Conservation (phyloP, 371 early-diverging fungal species). For the Mortierella sp. region DNA sequence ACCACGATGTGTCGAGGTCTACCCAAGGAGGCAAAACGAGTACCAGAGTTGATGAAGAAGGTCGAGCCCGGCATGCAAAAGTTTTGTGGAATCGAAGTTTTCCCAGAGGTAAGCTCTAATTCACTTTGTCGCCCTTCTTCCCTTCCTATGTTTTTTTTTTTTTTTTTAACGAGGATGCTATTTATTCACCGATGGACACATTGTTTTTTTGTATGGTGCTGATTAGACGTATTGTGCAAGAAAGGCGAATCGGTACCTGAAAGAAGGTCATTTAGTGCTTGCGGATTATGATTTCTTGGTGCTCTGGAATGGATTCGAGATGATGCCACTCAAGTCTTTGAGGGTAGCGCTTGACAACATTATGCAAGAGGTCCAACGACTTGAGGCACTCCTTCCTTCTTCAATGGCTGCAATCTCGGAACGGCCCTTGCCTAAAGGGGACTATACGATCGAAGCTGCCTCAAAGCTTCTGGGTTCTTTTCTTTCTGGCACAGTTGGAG, state of each 20-base stretch:
- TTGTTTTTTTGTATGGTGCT: neutral
- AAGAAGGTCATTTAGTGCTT: conserved; percentile 27
- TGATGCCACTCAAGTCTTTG: conserved; percentile 44
- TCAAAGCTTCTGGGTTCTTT: conserved; percentile 16
- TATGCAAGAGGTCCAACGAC: conserved; percentile 32
- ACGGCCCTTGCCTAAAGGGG: conserved; percentile 31
- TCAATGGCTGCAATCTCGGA: conserved; percentile 45
- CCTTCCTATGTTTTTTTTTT: neutral
- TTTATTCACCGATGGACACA: neutral
- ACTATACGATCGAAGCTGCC: conserved; percentile 44
- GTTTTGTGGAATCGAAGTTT: conserved; percentile 46
- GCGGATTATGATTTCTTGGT: conserved; percentile 48
- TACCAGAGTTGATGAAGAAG: conserved; percentile 38
- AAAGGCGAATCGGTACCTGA: conserved; percentile 47
- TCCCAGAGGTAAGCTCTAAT: conserved; percentile 28
- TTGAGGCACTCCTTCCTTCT: conserved; percentile 34
- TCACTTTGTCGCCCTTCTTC: neutral
- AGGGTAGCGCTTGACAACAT: conserved; percentile 39
- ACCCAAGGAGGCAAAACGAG: conserved; percentile 35
- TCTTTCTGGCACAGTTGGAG: conserved; percentile 6
- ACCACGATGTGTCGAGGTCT: conserved; percentile 39
- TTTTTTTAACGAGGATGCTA: neutral
- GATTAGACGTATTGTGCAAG: conserved; percentile 42
- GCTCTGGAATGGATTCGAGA: conserved; percentile 52
- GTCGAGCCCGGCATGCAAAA: conserved; percentile 43